Percentiles rank a stretch among this genome's conserved stretches.
These are phyloP conservation scores for Dinochytrium kinnereticum DNA, from an alignment of 371 early-diverging fungal genomes.

Conservation along the genomic window DNA sequence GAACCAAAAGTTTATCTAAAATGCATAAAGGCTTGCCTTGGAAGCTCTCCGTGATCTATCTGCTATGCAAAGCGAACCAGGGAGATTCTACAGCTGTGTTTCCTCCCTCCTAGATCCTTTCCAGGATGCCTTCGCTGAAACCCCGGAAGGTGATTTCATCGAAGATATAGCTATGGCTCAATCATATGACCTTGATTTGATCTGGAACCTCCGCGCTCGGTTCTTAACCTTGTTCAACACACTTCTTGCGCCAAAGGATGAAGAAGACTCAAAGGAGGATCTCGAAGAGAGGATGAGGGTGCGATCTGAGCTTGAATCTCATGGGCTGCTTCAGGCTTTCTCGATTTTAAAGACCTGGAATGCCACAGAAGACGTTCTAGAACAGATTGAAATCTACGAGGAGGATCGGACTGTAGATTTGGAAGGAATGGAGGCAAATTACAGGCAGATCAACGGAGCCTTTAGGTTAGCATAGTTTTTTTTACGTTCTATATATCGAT, in stretches of 20 bases:
- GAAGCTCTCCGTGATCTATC: conserved; percentile 27
- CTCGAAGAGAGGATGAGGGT: conserved; percentile 33
- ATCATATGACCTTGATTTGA: conserved; percentile 11
- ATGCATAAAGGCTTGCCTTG: conserved; percentile 14
- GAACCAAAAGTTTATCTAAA: not conserved
- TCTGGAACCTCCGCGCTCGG: conserved; percentile 42
- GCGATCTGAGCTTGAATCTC: conserved; percentile 36
- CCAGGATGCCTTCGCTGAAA: not conserved
- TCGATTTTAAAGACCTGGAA: conserved; percentile 23
- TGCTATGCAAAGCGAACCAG: conserved; percentile 30
- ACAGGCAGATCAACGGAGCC: conserved; percentile 20
- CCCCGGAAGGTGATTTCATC: not conserved
- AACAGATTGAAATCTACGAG: conserved; percentile 45
- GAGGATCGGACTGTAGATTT: conserved; percentile 51
- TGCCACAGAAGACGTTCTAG: conserved; percentile 28
- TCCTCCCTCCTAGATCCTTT: conserved; percentile 37
- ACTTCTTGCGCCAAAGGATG: conserved; percentile 22
- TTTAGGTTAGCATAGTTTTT: conserved; percentile 23
- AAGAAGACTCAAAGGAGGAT: conserved; percentile 35
- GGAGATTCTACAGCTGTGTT: conserved; percentile 28
- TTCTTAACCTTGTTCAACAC: conserved; percentile 45
- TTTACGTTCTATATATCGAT: no score
- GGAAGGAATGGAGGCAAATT: conserved; percentile 30
- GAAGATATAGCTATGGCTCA: not conserved
- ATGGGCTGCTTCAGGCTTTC: conserved; percentile 32